phyloP scores from a whole-genome alignment of 164 flowering plant genomes.

The Cinnamomum micranthum region DNA sequence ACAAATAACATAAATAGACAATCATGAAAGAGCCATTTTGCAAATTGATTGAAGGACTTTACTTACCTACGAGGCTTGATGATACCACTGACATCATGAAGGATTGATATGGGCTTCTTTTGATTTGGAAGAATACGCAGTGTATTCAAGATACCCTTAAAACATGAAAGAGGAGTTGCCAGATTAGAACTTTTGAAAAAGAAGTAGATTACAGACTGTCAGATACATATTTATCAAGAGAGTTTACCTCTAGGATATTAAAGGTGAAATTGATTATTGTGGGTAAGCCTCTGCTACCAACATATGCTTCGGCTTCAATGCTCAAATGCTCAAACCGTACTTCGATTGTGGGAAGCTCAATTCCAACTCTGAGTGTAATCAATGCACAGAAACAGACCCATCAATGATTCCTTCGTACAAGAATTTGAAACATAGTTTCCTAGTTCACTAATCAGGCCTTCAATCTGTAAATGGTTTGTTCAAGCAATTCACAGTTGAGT shows the following conservation, averaged over 20 bases:
- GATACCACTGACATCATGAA: constrained; percentile 28
- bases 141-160: constrained; percentile 2
- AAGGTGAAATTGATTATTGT: constrained; percentile 43
- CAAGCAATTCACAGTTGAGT: no score
- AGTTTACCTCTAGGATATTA: constrained; percentile 7
- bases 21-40: not conserved
- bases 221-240: not conserved
- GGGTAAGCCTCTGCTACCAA: constrained; percentile 77
- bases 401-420: not conserved
- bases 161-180: not conserved
- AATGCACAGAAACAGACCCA: not conserved
- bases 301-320: constrained; percentile 59
- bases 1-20: not conserved
- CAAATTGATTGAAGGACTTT: not conserved
- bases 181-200: not conserved
- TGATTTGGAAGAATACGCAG: constrained; percentile 11
- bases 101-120: constrained; percentile 19
- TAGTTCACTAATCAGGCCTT: no score
- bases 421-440: not conserved
- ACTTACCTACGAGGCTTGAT: constrained; percentile 33
- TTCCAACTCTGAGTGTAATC: constrained; percentile 60
- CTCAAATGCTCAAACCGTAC: constrained; percentile 68
- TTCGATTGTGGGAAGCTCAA: constrained; percentile 71
- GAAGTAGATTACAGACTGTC: not conserved
- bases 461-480: no score